These are phyloP conservation scores for Skeletonema marinoi DNA, from an alignment of 108 stramenopile genomes.

Conservation along the genomic window DNA sequence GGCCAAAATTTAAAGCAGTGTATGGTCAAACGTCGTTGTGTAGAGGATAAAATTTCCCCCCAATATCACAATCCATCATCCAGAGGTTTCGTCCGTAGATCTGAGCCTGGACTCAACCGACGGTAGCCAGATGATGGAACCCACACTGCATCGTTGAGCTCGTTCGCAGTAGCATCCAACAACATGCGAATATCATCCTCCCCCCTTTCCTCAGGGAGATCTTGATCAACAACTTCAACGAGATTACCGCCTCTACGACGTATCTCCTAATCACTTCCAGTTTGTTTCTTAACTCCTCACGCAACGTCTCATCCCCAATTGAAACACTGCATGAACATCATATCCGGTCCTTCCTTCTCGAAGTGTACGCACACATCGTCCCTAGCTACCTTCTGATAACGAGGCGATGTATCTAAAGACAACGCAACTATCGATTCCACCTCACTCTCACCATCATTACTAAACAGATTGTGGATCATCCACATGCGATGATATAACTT, in stretches of 20 bases:
- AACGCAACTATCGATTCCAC: too few relatives aligned
- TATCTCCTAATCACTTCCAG: background rate
- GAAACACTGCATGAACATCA: too few relatives aligned
- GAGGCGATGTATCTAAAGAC: too few relatives aligned
- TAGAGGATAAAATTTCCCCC: constrained; percentile 50
- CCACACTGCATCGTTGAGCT: constrained; percentile 26
- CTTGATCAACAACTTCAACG: too few relatives aligned
- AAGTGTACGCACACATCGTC: constrained; percentile 11
- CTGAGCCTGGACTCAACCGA: constrained; percentile 23
- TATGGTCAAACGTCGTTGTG: constrained; percentile 12
- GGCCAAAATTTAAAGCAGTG: constrained; percentile 40
- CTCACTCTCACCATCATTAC: too few relatives aligned
- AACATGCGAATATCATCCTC: too few relatives aligned
- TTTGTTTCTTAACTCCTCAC: constrained; percentile 10
- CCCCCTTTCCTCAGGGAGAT: too few relatives aligned
- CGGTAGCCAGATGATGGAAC: constrained; percentile 50
- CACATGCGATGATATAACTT: too few relatives aligned
- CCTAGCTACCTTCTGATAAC: constrained; percentile 8
- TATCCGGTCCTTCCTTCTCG: background rate
- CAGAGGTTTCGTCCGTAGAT: constrained; percentile 5
- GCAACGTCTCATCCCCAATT: too few relatives aligned
- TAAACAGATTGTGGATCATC: too few relatives aligned
- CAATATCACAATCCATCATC: constrained; percentile 43
- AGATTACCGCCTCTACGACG: too few relatives aligned
- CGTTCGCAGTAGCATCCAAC: too few relatives aligned